Percentiles rank a stretch among this genome's conserved stretches.
These are phyloP conservation scores for Arxiozyma slooffiae DNA, from an alignment of 1,139 yeast species.

Conservation along the genomic window DNA sequence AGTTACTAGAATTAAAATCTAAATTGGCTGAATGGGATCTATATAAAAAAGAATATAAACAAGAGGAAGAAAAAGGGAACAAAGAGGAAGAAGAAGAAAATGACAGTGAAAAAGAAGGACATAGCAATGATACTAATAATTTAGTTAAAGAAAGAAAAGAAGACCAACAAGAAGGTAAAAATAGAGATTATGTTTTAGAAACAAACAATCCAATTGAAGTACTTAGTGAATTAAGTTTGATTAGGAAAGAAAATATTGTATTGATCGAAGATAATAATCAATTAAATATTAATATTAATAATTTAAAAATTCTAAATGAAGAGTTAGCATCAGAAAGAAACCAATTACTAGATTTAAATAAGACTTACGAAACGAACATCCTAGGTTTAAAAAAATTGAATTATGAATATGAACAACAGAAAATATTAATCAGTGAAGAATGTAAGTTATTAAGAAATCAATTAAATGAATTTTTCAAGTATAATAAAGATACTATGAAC, in stretches of 20 bases:
- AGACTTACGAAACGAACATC: conserved; percentile 29
- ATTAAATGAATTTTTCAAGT: conserved; percentile 27
- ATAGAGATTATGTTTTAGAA: background rate
- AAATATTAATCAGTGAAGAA: conserved; percentile 49
- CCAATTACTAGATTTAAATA: conserved; percentile 29
- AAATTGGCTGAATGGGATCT: conserved; percentile 27
- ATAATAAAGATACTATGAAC: conserved; percentile 16
- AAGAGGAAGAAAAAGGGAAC: conserved; percentile 7
- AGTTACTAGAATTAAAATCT: conserved; percentile 39
- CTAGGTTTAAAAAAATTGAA: conserved; percentile 34
- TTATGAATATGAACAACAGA: conserved; percentile 43
- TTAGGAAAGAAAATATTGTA: conserved; percentile 35
- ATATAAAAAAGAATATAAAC: conserved; percentile 23
- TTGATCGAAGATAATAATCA: conserved; percentile 34
- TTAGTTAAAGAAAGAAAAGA: background rate
- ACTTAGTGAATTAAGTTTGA: conserved; percentile 30
- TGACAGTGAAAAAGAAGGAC: background rate
- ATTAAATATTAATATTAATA: conserved; percentile 27
- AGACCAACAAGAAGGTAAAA: conserved; percentile 2
- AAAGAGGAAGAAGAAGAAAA: conserved; percentile 4
- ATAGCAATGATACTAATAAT: too few species aligned
- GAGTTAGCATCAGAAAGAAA: conserved; percentile 33
- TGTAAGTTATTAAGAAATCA: conserved; percentile 49
- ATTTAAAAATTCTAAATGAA: conserved; percentile 25
- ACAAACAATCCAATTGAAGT: conserved; percentile 30